phyloP scores from a whole-genome alignment of 805 yeast genomes.

The Hanseniaspora thailandica region DNA sequence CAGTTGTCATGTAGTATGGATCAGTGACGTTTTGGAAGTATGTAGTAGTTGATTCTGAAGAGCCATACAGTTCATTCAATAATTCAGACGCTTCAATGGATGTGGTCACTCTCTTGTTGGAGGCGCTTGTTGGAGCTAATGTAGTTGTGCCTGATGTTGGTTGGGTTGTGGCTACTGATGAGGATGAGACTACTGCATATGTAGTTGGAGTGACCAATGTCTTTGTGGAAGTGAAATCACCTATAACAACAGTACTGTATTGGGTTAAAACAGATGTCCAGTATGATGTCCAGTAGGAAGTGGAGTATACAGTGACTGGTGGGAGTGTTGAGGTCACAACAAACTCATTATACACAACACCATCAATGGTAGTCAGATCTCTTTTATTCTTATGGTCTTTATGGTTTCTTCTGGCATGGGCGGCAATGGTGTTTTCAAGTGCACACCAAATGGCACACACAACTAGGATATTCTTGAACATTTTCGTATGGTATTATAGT shows the following conservation, averaged over 20 bases:
- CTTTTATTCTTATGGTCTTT: slow-evolving; percentile 9
- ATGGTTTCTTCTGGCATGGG: slow-evolving; percentile 1
- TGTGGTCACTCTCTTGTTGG: not conserved
- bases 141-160: not conserved
- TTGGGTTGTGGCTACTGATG: slow-evolving; percentile 9
- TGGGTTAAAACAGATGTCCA: slow-evolving; percentile 24
- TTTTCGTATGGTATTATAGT: too few relatives aligned
- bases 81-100: not conserved
- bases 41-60: not conserved
- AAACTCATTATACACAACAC: slow-evolving; percentile 29
- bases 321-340: slow-evolving; percentile 27
- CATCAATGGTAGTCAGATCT: slow-evolving; percentile 27
- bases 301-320: slow-evolving; percentile 27
- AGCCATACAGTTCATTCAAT: not conserved
- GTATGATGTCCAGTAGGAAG: slow-evolving; percentile 22
- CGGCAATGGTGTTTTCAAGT: slow-evolving; percentile 19
- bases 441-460: slow-evolving; percentile 16
- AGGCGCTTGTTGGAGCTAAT: not conserved
- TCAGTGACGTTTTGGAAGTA: not conserved
- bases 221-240: slow-evolving; percentile 22
- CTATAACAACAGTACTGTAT: slow-evolving; percentile 23
- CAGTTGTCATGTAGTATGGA: slow-evolving; percentile 13
- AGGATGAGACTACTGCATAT: slow-evolving; percentile 9
- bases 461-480: not conserved
- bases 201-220: slow-evolving; percentile 14